Conservation (phyloP, 345 rosid genomes). For the Crucihimalaya himalaica region DNA sequence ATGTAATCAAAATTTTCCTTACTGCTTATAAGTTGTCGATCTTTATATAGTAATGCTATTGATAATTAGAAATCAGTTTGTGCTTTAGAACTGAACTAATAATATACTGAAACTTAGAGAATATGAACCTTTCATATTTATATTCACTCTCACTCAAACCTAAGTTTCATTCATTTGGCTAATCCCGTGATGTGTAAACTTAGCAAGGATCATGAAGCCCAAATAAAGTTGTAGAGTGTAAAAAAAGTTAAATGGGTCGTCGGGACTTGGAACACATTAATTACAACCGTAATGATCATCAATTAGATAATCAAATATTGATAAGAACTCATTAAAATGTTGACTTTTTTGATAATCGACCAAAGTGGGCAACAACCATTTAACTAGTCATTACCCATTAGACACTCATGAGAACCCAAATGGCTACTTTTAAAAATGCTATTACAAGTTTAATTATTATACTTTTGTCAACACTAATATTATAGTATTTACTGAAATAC, state of each 20-base stretch:
- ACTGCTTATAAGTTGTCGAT: not conserved
- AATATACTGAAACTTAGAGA: not conserved
- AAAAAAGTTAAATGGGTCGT: not conserved
- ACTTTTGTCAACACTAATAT: slow-evolving; percentile 20
- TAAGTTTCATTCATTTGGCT: not conserved
- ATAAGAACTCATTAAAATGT: slow-evolving; percentile 25
- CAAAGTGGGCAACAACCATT: slow-evolving; percentile 30
- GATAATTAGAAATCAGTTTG: not conserved
- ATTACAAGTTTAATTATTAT: slow-evolving; percentile 8
- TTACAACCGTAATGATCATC: slow-evolving; percentile 14
- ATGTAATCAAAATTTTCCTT: not conserved
- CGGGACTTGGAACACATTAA: slow-evolving; percentile 11
- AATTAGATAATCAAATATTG: slow-evolving; percentile 21
- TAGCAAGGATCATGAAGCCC: not conserved
- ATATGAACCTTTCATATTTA: not conserved
- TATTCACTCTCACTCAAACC: not conserved
- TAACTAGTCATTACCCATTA: slow-evolving; percentile 28
- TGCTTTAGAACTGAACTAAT: not conserved
- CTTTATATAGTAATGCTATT: not conserved
- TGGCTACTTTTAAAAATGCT: slow-evolving; percentile 11
- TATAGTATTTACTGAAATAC: not conserved
- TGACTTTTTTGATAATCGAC: slow-evolving; percentile 30
- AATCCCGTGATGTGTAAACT: not conserved
- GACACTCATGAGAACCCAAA: slow-evolving; percentile 27
- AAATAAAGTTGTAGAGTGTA: not conserved